Evolutionary conservation across 1,284 basidiomycete species (phyloP), one percentile per base, ranked within the genome.

Genomic region (Ganoderma sinense): DNA sequence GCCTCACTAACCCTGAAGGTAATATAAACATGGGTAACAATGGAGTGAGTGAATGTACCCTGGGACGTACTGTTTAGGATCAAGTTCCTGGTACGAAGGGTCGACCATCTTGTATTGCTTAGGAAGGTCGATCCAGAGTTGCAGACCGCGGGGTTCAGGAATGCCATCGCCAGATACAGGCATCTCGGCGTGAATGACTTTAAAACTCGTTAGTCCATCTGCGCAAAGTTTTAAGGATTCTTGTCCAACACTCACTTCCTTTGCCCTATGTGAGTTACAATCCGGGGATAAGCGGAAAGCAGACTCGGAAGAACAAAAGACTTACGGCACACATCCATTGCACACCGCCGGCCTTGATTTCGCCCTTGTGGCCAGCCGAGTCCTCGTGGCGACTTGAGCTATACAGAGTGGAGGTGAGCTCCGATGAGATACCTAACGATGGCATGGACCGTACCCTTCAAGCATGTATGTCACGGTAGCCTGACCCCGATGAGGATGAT

Each of bases 121-220:
- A 0, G 97, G 97, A 20, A 99, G 84, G 82, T 98, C 97, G 59
- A 98, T 85, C 97, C 97, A 98, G 33, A 99, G 88, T 78, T 99
- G 97, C 51, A 99, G 84, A 8, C 96, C 97, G 39, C 87, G 78
- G 76, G 96, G 87, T 79, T 94, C 83, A 2, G 93, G 91, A 4
- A 84, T 72, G n/a, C 89, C 90, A 29, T 85, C 82, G 7, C 83
- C 89, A 73, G 94, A 92, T 5, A 95, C 84, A 2, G 97, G 97
- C 94, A 98, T 98, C 82, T 95, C 95, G 4, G 93, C 91, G 76
- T 96, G 94, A 68, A 96, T 92, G 77, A 94, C 92, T 76, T 65
- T 3, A 16, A 36, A 14, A 29, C 40, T 14, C n/a, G 29, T 48
- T 7, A 14, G 16, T 51, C 3, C 16, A 6, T 43, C 5, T 16